phyloP scores from a whole-genome alignment of 2,329 filamentous ascomycete species.

The Aspergillus fumigatiaffinis region DNA sequence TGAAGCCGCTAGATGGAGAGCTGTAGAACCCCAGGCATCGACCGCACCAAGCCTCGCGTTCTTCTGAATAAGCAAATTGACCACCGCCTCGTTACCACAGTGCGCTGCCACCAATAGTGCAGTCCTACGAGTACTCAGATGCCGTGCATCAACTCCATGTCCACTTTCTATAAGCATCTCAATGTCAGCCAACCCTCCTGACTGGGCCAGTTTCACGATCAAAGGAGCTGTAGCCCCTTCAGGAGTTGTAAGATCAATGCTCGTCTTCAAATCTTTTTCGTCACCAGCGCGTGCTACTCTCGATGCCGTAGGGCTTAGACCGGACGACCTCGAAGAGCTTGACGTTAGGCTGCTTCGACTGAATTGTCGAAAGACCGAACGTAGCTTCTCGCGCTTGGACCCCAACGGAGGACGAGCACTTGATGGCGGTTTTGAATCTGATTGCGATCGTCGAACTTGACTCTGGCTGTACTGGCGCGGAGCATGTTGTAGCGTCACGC shows the following conservation, averaged over 20 bases:
- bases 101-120: conserved; percentile 39
- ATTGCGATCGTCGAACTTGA: conserved; percentile 17
- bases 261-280: conserved; percentile 27
- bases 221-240: conserved; percentile 27
- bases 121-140: conserved; percentile 30
- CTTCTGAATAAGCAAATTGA: conserved; percentile 29
- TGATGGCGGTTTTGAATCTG: conserved; percentile 9
- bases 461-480: conserved; percentile 2
- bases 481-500: conserved; percentile 12
- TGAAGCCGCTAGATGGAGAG: conserved; percentile 31
- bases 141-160: conserved; percentile 27
- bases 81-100: conserved; percentile 35
- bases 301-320: conserved; percentile 9
- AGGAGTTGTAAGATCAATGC: conserved; percentile 32
- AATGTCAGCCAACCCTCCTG: conserved; percentile 31
- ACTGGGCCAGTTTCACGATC: conserved; percentile 36
- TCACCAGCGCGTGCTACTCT: conserved; percentile 4
- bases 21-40: conserved; percentile 28
- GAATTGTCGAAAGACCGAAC: conserved; percentile 15
- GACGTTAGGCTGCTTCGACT: conserved; percentile 11
- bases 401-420: conserved; percentile 7
- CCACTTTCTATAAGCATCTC: conserved; percentile 30
- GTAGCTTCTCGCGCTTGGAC: conserved; percentile 18
- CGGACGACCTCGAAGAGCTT: conserved; percentile 1
- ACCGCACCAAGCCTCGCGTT: conserved; percentile 27